Evolutionary conservation across 805 yeast species (phyloP).

Genomic region (Spencermartinsiella europaea): DNA sequence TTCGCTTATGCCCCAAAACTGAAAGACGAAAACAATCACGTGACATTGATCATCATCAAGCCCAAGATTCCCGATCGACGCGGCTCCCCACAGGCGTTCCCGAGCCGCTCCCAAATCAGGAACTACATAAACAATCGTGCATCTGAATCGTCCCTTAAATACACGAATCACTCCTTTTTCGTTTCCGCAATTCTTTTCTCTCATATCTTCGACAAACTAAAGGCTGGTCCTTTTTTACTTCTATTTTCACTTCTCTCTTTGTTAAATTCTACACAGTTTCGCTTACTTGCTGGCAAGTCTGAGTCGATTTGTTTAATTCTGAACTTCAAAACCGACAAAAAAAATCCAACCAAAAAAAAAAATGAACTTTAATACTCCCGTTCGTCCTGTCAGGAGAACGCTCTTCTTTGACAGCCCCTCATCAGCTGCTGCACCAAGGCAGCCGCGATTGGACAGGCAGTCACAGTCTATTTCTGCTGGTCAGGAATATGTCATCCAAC

Average conservation of each 20-base stretch:
- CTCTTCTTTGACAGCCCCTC: slow-evolving; percentile 18
- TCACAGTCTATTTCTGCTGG: slow-evolving; percentile 12
- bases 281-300: slow-evolving; percentile 12
- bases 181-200: no score
- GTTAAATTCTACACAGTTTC: slow-evolving; percentile 18
- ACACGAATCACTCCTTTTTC: no score
- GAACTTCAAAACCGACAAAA: not conserved
- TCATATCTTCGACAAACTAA: slow-evolving; percentile 6
- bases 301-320: not conserved
- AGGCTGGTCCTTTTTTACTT: slow-evolving; percentile 30
- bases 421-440: slow-evolving; percentile 15
- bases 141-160: no score
- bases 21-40: no score
- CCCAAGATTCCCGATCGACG: no score
- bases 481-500: not conserved
- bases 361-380: slow-evolving; percentile 22
- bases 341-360: slow-evolving; percentile 4
- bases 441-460: slow-evolving; percentile 21
- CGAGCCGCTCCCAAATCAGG: no score
- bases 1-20: no score
- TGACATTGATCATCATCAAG: no score
- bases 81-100: no score
- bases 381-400: slow-evolving; percentile 17
- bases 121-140: not conserved
- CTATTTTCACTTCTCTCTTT: slow-evolving; percentile 17